These are phyloP conservation scores for Pseudevernia furfuracea DNA, from an alignment of 495 filamentous ascomycete species.

Conservation along the genomic window DNA sequence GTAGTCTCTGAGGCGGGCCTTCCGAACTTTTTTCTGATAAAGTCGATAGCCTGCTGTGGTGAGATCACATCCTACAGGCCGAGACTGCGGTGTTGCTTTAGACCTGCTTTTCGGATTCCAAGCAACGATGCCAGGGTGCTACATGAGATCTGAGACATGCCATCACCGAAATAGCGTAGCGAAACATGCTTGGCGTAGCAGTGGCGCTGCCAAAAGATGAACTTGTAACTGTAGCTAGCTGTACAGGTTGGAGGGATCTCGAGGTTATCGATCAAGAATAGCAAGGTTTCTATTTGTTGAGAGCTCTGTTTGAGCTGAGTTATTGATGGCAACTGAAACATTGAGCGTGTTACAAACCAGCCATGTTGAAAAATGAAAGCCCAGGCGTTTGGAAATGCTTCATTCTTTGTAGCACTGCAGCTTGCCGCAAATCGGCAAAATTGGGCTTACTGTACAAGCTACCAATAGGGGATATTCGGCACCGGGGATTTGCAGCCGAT, in stretches of 20 bases:
- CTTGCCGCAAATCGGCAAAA: neutral
- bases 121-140: neutral
- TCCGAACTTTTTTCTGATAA: neutral
- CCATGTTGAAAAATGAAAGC: neutral
- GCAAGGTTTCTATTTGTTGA: neutral
- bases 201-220: neutral
- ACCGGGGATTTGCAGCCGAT: neutral
- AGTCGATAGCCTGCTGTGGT: too few species aligned
- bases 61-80: too few species aligned
- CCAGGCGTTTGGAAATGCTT: neutral
- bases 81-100: too few species aligned
- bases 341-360: neutral
- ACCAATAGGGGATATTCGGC: neutral
- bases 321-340: neutral
- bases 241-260: neutral
- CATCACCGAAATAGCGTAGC: neutral
- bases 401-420: neutral
- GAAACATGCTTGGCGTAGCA: neutral
- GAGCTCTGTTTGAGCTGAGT: neutral
- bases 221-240: neutral
- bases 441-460: too few species aligned
- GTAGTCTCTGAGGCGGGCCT: neutral
- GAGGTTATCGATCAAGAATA: neutral
- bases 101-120: neutral
- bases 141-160: neutral